Conservation (phyloP, 148 eudicot genomes). For the Rhododendron griersonianum region DNA sequence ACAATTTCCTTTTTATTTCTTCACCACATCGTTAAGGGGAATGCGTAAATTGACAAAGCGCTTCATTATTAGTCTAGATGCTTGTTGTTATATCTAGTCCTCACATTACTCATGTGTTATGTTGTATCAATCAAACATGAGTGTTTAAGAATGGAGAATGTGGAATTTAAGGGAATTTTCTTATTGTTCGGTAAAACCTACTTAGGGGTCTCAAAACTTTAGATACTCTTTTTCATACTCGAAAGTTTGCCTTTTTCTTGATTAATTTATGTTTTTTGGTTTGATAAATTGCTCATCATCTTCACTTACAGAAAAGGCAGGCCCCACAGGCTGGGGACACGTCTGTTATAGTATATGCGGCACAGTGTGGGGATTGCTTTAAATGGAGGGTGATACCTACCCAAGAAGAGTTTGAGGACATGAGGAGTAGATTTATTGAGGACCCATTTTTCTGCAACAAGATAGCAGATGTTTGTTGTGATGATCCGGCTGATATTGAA, state of each 20-base stretch:
- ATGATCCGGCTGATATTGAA: slow-evolving; percentile 58
- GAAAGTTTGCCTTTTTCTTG: not conserved
- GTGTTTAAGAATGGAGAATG: not conserved
- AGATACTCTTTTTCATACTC: not conserved
- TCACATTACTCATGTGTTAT: not conserved
- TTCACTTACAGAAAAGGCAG: slow-evolving; percentile 2
- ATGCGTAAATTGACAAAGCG: not conserved
- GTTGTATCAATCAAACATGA: not conserved
- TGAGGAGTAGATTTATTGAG: slow-evolving; percentile 41
- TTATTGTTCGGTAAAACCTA: not conserved
- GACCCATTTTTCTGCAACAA: slow-evolving; percentile 56
- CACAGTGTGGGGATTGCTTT: slow-evolving; percentile 59
- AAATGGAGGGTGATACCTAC: slow-evolving; percentile 64
- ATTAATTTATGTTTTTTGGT: not conserved
- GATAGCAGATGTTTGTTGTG: slow-evolving; percentile 38
- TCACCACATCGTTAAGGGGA: not conserved
- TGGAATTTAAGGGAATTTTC: not conserved
- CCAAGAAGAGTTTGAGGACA: slow-evolving; percentile 60
- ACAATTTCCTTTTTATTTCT: not conserved
- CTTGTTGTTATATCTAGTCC: not conserved
- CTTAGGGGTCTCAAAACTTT: not conserved
- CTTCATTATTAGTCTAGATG: not conserved
- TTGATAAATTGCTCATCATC: not conserved
- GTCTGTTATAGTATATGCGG: slow-evolving; percentile 35
- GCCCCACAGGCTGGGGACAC: not conserved